Conservation (phyloP, 2,329 filamentous ascomycete species). For the Epichloe gansuensis region DNA sequence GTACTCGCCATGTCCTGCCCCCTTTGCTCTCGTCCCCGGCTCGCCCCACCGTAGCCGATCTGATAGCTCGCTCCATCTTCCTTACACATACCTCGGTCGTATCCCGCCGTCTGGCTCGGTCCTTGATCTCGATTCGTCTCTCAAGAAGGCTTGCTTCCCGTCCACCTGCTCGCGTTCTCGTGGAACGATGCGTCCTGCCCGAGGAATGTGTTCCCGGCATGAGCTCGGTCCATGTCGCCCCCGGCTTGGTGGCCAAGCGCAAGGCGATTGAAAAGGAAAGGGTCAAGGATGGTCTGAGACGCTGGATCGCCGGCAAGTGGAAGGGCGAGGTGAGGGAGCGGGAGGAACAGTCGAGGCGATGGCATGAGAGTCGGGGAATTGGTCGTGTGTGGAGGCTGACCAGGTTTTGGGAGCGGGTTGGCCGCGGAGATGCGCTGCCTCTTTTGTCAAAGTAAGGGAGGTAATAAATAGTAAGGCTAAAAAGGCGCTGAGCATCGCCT, state of each 20-base stretch:
- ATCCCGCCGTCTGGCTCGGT: constrained; percentile 49
- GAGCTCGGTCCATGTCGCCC: constrained; percentile 34
- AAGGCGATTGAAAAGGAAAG: constrained; percentile 52
- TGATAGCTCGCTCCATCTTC: constrained; percentile 53
- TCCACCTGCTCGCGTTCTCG: constrained; percentile 46
- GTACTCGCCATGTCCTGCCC: constrained; percentile 39
- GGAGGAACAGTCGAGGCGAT: constrained; percentile 32
- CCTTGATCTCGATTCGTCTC: constrained; percentile 51
- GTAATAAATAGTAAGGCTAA: too few species aligned
- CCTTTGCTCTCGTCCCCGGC: constrained; percentile 42
- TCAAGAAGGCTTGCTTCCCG: constrained; percentile 47
- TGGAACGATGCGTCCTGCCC: constrained; percentile 51
- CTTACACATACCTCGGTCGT: constrained; percentile 52
- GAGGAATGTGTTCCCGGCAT: constrained; percentile 45
- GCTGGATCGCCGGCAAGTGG: constrained; percentile 51
- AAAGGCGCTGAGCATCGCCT: too few species aligned
- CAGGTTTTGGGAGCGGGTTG: constrained; percentile 53
- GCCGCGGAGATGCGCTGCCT: constrained; percentile 23
- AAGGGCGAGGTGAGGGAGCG: constrained; percentile 36
- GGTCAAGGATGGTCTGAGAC: constrained; percentile 52
- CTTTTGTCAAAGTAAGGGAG: background rate
- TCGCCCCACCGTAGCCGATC: constrained; percentile 46
- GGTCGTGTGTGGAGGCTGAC: constrained; percentile 48
- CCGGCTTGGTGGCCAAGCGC: constrained; percentile 48
- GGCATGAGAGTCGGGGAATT: constrained; percentile 38